Conservation (phyloP, 495 filamentous ascomycete genomes). For the Pseudevernia furfuracea region DNA sequence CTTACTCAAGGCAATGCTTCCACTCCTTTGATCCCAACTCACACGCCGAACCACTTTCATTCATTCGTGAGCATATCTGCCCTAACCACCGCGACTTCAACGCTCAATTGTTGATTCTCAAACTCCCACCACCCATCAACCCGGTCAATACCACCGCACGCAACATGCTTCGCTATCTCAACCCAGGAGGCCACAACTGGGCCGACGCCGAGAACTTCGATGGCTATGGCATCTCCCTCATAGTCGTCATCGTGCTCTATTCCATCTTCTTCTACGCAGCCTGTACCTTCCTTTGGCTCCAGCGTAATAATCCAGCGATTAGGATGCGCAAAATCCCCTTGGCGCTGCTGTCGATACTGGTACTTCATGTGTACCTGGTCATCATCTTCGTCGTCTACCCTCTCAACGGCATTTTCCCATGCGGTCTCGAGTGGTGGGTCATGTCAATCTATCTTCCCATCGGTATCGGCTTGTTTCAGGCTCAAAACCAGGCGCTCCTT, state of each 20-base stretch:
- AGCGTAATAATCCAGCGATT: conserved; percentile 52
- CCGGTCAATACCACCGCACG: not conserved
- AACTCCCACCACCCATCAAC: no score
- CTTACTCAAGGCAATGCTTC: not conserved
- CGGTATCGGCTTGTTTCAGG: conserved; percentile 66
- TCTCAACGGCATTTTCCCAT: conserved; percentile 51
- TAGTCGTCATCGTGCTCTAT: conserved; percentile 21
- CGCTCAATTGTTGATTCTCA: not conserved
- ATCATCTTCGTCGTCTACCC: conserved; percentile 54
- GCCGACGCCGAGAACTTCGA: conserved; percentile 19
- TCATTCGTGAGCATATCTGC: not conserved
- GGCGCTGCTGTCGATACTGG: conserved; percentile 48
- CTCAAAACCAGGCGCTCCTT: conserved; percentile 58
- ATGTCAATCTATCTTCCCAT: conserved; percentile 64
- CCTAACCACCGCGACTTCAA: not conserved
- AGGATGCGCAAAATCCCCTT: conserved; percentile 55
- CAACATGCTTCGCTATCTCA: conserved; percentile 24
- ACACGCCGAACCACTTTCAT: not conserved
- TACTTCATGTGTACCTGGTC: conserved; percentile 59
- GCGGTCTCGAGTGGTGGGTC: conserved; percentile 58
- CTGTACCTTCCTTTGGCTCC: conserved; percentile 45
- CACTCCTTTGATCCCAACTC: not conserved
- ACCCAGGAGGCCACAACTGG: conserved; percentile 22
- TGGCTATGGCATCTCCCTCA: conserved; percentile 24
- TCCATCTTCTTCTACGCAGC: conserved; percentile 38